Conservation (phyloP, 2,329 filamentous ascomycete genomes). For the Alternaria sp. region DNA sequence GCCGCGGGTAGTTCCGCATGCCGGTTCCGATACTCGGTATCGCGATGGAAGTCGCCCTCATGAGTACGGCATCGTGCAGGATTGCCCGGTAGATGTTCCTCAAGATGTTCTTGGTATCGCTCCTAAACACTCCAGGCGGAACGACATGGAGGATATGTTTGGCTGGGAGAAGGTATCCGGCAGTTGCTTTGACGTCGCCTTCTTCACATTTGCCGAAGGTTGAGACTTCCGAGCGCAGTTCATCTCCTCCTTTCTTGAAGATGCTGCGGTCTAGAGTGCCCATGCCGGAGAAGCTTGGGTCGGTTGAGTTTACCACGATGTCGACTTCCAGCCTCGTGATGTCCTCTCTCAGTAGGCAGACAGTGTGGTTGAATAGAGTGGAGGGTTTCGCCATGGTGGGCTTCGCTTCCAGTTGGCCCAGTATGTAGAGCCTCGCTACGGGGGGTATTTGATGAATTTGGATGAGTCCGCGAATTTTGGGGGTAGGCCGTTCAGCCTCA, state of each 20-base stretch:
- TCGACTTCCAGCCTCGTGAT: slow-evolving; percentile 44
- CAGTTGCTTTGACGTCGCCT: slow-evolving; percentile 37
- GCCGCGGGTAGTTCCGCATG: slow-evolving; percentile 33
- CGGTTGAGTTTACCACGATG: slow-evolving; percentile 43
- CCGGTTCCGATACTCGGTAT: slow-evolving; percentile 45
- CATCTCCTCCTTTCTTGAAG: slow-evolving; percentile 37
- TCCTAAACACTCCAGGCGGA: slow-evolving; percentile 32
- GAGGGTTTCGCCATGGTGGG: slow-evolving; percentile 31
- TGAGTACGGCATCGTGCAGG: slow-evolving; percentile 26
- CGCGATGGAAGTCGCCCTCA: slow-evolving; percentile 39
- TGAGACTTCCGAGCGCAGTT: slow-evolving; percentile 28
- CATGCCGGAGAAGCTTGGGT: slow-evolving; percentile 31
- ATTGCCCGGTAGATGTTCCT: slow-evolving; percentile 39
- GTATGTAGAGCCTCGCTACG: slow-evolving; percentile 34
- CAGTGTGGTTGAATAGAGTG: slow-evolving; percentile 31
- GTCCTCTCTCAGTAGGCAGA: slow-evolving; percentile 40
- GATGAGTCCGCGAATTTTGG: slow-evolving; percentile 21
- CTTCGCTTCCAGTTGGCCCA: slow-evolving; percentile 30
- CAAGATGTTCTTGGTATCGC: slow-evolving; percentile 30
- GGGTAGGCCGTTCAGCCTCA: slow-evolving; percentile 23
- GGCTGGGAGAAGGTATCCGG: slow-evolving; percentile 36
- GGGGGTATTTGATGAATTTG: slow-evolving; percentile 35
- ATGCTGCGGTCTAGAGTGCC: slow-evolving; percentile 40
- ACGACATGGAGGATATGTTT: slow-evolving; percentile 40
- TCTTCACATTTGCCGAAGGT: slow-evolving; percentile 33